Conservation (phyloP, 306 rosid genomes). For the Dalbergia cochinchinensis region DNA sequence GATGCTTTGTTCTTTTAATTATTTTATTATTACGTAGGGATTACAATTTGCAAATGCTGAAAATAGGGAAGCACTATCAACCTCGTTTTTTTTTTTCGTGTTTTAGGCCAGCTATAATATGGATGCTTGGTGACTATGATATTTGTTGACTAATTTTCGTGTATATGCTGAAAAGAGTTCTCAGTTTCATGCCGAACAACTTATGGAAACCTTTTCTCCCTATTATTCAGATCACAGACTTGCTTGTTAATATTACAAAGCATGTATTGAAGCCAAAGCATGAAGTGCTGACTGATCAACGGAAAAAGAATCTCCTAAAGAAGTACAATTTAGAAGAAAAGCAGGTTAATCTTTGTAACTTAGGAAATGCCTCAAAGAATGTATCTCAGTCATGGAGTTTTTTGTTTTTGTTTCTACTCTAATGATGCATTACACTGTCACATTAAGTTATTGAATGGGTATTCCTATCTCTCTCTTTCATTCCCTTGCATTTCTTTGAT, state of each 20-base stretch:
- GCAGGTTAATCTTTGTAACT: conserved; percentile 67
- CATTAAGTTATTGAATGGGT: conserved; percentile 61
- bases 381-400: conserved; percentile 18
- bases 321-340: conserved; percentile 82
- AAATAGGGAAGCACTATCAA: not conserved
- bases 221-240: conserved; percentile 82
- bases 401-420: conserved; percentile 18
- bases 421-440: not conserved
- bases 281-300: conserved; percentile 63
- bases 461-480: conserved; percentile 1
- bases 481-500: not conserved
- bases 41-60: too few relatives aligned
- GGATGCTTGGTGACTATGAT: not conserved
- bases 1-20: too few relatives aligned
- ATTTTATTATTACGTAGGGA: too few relatives aligned
- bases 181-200: conserved; percentile 36
- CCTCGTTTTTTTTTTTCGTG: not conserved
- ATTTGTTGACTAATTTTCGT: conserved; percentile 23
- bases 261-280: conserved; percentile 93
- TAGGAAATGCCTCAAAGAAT: not conserved
- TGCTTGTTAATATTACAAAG: conserved; percentile 92
- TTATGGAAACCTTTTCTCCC: conserved; percentile 37
- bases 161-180: conserved; percentile 27
- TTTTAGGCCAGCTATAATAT: not conserved
- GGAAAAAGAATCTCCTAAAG: conserved; percentile 74